Percentiles rank a stretch among this genome's conserved stretches.
Conservation (phyloP, 805 yeast genomes). For the Torulaspora indica region DNA sequence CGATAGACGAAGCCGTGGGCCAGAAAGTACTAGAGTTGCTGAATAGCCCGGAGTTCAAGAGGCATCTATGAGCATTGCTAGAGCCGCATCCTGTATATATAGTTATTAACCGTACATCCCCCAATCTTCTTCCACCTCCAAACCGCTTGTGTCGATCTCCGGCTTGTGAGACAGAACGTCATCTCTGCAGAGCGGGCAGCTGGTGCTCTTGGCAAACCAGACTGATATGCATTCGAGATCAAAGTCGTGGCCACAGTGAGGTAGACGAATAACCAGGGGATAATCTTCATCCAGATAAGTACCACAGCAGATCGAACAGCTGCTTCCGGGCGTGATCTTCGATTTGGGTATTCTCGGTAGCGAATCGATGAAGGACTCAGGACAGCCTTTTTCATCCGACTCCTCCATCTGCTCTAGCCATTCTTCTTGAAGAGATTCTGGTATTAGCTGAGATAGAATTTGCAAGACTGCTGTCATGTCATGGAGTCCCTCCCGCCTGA, state of each 20-base stretch:
- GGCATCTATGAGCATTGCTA: conserved; percentile 34
- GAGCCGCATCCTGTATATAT: conserved; percentile 6
- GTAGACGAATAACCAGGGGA: conserved; percentile 73
- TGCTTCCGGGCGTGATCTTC: conserved; percentile 44
- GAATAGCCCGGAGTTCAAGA: conserved; percentile 64
- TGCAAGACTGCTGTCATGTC: conserved; percentile 16
- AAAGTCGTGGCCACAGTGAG: conserved; percentile 74
- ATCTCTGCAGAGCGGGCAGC: conserved; percentile 84
- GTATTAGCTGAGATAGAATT: conserved; percentile 24
- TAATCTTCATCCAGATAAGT: conserved; percentile 65
- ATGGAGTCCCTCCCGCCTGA: conserved; percentile 15
- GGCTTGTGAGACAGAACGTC: conserved; percentile 53
- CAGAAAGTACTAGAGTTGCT: conserved; percentile 66
- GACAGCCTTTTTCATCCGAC: conserved; percentile 47
- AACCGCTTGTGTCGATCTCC: conserved; percentile 44
- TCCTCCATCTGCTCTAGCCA: conserved; percentile 28
- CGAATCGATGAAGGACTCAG: conserved; percentile 66
- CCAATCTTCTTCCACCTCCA: conserved; percentile 65
- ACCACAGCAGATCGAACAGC: conserved; percentile 82
- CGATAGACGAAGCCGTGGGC: conserved; percentile 29
- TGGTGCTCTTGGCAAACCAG: conserved; percentile 70
- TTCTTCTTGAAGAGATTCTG: conserved; percentile 27
- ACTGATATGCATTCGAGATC: conserved; percentile 89
- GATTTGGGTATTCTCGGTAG: conserved; percentile 63
- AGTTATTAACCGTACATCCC: conserved; percentile 64